Evolutionary conservation across 1,284 basidiomycete species (phyloP), one percentile per base, ranked within the genome.

Genomic region (Neolentinus lepideus): DNA sequence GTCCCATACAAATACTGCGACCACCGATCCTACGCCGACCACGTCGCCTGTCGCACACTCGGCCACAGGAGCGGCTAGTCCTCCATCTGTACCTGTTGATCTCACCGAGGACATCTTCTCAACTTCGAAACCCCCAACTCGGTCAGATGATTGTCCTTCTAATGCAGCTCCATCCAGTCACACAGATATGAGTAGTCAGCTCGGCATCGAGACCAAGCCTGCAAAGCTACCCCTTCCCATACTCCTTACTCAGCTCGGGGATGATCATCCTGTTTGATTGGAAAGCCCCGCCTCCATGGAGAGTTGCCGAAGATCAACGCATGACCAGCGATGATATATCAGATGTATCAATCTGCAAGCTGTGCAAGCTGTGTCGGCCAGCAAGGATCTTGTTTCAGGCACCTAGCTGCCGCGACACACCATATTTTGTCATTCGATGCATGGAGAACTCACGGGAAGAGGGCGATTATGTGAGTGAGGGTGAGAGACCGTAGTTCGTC

Each of bases 1-100:
- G 2, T 66, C 69, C 16, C 67, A 69, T 26, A 57, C 63, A 24
- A 67, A 62, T 36, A 73, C 71, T 19, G 59, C 62, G 14, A 50
- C 47, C 8, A 2, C 59, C 60, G 12, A 59, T 58, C 54, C 35
- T 60, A 38, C 47, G 35, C 57, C 38, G 38, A 43, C 38, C n/a
- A 43, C 38, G 16, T 43, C 38, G 47, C 47, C 47, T 50, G 47
- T 50, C 22, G 24, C 47, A 12, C 24, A 14, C 4, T 4, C 47
- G n/a, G 9, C 16, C 16, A 21, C 47, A 25, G 24, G 8, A 43
- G 38, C 38, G 38, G 38, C 16, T 43, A n/a, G 6, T 31, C 29
- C 29, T 31, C 29, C 29, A 12, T 31, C 29, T 12, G 29, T 4
- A 31, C 29, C 4, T 31, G 6, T 12, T 12, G 29, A 31, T 31